A percentile compares a stretch with the other conserved stretches of the same genome.
Conservation (phyloP, 768 basidiomycete genomes). For the Tubosaeta sp. region DNA sequence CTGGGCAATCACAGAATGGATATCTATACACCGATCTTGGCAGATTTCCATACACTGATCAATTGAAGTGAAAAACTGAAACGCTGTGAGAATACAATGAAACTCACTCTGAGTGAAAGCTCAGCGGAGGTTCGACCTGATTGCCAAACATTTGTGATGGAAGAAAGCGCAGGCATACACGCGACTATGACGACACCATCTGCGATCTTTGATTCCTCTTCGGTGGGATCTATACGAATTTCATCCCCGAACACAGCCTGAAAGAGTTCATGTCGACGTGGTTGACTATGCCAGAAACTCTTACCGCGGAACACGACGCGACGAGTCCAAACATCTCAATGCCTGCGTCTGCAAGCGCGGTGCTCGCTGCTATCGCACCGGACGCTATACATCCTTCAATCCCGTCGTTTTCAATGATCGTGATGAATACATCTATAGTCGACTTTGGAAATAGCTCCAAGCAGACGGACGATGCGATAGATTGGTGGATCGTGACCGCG, state of each 20-base stretch:
- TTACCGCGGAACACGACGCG: constrained; percentile 74
- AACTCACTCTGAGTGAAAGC: constrained; percentile 53
- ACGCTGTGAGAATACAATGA: constrained; percentile 12
- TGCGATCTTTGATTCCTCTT: constrained; percentile 56
- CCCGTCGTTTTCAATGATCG: constrained; percentile 88
- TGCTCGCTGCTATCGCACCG: constrained; percentile 81
- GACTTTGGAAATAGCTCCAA: constrained; percentile 93
- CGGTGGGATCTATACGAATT: constrained; percentile 78
- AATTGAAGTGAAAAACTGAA: background rate
- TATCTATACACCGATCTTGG: constrained; percentile 65
- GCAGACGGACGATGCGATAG: constrained; percentile 77
- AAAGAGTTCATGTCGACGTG: constrained; percentile 4
- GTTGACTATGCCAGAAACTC: constrained; percentile 14
- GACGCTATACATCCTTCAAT: constrained; percentile 86
- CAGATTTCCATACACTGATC: constrained; percentile 66
- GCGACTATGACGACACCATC: constrained; percentile 72
- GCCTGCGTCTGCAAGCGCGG: constrained; percentile 90
- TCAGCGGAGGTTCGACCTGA: constrained; percentile 59
- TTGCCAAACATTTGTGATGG: constrained; percentile 84
- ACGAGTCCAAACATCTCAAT: constrained; percentile 90
- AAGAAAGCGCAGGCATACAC: constrained; percentile 84
- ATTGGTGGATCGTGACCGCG: constrained; percentile 79
- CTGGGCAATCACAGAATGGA: constrained; percentile 71
- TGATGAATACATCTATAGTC: constrained; percentile 86
- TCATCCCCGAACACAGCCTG: constrained; percentile 57